Percentiles rank a stretch among this genome's conserved stretches.
These are phyloP conservation scores for Pythium apleroticum DNA, from an alignment of 352 stramenopile species.

Conservation along the genomic window DNA sequence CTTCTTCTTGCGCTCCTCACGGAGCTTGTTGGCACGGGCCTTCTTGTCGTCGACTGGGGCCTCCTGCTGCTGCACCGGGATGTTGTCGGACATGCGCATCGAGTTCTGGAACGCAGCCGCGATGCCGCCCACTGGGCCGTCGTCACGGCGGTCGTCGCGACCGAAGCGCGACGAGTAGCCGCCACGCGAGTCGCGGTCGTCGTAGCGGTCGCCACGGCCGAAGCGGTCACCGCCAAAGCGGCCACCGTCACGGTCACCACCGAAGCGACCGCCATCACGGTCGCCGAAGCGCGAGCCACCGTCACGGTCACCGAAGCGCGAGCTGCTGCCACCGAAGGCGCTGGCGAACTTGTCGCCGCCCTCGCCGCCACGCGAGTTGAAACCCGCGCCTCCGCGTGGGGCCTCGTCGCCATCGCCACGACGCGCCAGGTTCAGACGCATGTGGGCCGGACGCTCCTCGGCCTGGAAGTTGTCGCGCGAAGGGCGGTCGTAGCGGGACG, in stretches of 20 bases:
- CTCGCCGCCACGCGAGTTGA: conserved; percentile 11
- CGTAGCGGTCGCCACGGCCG: conserved; percentile 24
- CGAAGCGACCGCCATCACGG: conserved; percentile 26
- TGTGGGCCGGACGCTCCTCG: conserved; percentile 71
- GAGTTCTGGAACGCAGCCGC: conserved; percentile 38
- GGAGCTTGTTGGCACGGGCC: conserved; percentile 50
- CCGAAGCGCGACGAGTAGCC: conserved; percentile 29
- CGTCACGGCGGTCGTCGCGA: conserved; percentile 29
- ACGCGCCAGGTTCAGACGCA: conserved; percentile 76
- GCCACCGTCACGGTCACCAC: conserved; percentile 6
- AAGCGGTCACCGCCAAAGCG: conserved; percentile 25
- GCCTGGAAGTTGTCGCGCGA: conserved; percentile 48
- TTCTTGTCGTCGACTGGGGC: conserved; percentile 46
- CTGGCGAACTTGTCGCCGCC: conserved; percentile 46
- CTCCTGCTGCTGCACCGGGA: neutral
- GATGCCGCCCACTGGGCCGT: conserved; percentile 34
- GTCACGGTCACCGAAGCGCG: conserved; percentile 22
- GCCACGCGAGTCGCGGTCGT: conserved; percentile 22
- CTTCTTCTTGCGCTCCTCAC: conserved; percentile 83
- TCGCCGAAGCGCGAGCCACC: conserved; percentile 20
- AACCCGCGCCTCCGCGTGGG: conserved; percentile 27
- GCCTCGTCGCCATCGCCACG: conserved; percentile 19
- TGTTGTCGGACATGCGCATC: conserved; percentile 43
- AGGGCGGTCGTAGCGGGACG: conserved; percentile 70
- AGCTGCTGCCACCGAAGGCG: conserved; percentile 32